These are phyloP conservation scores for Malassezia brasiliensis DNA, from an alignment of 1,284 basidiomycete species.

Conservation along the genomic window DNA sequence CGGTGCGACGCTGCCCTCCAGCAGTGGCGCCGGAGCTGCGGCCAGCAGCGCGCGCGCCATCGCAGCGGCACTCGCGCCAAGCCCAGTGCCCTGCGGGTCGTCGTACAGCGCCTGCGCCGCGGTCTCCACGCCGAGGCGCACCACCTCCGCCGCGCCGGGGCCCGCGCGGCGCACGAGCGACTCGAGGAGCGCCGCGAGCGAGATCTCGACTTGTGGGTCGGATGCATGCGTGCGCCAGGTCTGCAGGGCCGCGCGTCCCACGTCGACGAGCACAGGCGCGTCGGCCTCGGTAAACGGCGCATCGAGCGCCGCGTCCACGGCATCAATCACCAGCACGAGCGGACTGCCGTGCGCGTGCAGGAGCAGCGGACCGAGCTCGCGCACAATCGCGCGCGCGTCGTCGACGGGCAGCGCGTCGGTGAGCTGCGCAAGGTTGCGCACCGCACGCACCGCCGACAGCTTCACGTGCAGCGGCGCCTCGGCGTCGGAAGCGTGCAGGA, in stretches of 20 bases:
- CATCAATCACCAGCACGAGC: constrained; percentile 78
- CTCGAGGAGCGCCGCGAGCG: constrained; percentile 66
- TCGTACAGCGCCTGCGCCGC: constrained; percentile 49
- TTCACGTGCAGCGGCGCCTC: constrained; percentile 73
- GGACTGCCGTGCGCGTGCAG: constrained; percentile 73
- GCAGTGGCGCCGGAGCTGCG: constrained; percentile 61
- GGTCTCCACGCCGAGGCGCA: constrained; percentile 62
- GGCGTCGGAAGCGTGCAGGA: constrained; percentile 58
- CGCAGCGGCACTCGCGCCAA: constrained; percentile 58
- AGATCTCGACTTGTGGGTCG: constrained; percentile 58
- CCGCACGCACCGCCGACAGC: constrained; percentile 65
- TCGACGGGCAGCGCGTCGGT: constrained; percentile 55
- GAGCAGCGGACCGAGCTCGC: constrained; percentile 73
- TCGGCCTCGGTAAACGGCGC: constrained; percentile 55
- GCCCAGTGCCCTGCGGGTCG: constrained; percentile 19
- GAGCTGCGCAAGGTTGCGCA: constrained; percentile 52
- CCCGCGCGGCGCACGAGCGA: constrained; percentile 53
- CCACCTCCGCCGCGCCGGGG: constrained; percentile 64
- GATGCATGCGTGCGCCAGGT: constrained; percentile 57
- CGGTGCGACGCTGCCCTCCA: constrained; percentile 59
- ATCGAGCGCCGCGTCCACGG: constrained; percentile 63
- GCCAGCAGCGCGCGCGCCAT: constrained; percentile 57
- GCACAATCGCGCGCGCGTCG: constrained; percentile 66
- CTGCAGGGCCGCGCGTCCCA: constrained; percentile 56
- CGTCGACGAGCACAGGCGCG: constrained; percentile 20